These are phyloP conservation scores for Scortechinia acanthostroma DNA, from an alignment of 2,329 filamentous ascomycete species.

Conservation along the genomic window DNA sequence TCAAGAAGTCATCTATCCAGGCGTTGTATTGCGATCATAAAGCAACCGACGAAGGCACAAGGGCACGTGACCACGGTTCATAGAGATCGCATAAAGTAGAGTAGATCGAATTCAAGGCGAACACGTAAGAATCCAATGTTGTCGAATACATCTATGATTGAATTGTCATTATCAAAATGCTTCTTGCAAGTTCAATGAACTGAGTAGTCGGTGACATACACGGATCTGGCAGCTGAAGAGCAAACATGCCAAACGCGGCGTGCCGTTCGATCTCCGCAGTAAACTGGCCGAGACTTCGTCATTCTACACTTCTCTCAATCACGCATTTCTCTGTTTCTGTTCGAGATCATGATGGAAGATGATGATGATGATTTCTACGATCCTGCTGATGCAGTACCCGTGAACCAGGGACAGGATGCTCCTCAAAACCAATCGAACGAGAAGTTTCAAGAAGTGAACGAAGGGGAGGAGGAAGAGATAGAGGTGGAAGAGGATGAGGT, in stretches of 20 bases:
- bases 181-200: too few species aligned
- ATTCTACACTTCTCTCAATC: not conserved
- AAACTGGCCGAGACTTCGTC: not conserved
- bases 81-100: too few species aligned
- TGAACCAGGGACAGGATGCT: not conserved
- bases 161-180: too few species aligned
- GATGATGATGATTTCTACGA: slow-evolving; percentile 1
- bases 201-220: too few species aligned
- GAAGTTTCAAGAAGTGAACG: not conserved
- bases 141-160: too few species aligned
- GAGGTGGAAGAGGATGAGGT: slow-evolving; percentile 26
- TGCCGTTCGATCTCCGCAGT: not conserved
- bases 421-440: not conserved
- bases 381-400: not conserved
- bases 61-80: too few species aligned
- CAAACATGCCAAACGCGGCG: slow-evolving; percentile 1
- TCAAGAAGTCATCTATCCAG: too few species aligned
- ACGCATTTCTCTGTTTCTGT: not conserved
- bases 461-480: slow-evolving; percentile 6
- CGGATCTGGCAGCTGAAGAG: too few species aligned
- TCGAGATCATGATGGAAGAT: not conserved
- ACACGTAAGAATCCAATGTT: too few species aligned
- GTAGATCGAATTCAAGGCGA: too few species aligned
- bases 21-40: too few species aligned
- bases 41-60: too few species aligned